Evolutionary conservation across 306 rosid species (phyloP).

Genomic region (Corylus avellana): DNA sequence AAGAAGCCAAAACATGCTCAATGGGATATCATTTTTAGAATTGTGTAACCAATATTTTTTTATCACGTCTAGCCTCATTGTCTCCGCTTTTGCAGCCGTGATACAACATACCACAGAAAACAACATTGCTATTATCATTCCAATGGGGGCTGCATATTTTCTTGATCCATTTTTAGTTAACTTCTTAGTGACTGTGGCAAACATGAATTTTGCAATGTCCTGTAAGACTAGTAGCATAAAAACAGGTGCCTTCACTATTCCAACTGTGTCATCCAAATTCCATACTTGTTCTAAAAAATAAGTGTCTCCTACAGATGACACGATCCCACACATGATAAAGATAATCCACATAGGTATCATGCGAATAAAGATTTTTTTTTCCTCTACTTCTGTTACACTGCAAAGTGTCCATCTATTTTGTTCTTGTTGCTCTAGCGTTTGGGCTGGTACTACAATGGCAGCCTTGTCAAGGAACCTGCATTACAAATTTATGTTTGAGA

Average conservation of each 20-base stretch:
- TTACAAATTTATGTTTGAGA: neutral
- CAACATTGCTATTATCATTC: constrained; percentile 18
- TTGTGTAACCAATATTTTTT: constrained; percentile 28
- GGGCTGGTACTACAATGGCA: constrained; percentile 12
- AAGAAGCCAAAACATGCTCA: constrained; percentile 52
- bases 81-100: constrained; percentile 35
- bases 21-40: constrained; percentile 25
- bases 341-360: constrained; percentile 22
- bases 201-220: neutral
- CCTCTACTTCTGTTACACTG: constrained; percentile 37
- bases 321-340: constrained; percentile 21
- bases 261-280: neutral
- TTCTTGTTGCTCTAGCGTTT: constrained; percentile 16
- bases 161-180: neutral
- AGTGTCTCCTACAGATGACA: constrained; percentile 35
- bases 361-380: constrained; percentile 8
- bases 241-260: constrained; percentile 9
- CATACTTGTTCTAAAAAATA: constrained; percentile 39
- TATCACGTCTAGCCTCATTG: constrained; percentile 26
- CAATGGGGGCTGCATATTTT: neutral
- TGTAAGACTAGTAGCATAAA: constrained; percentile 7
- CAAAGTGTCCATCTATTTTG: constrained; percentile 31
- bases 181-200: neutral
- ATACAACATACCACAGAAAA: constrained; percentile 35
- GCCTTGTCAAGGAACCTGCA: constrained; percentile 42